phyloP scores from a whole-genome alignment of 148 eudicot species.

The Chenopodium berlandieri region DNA sequence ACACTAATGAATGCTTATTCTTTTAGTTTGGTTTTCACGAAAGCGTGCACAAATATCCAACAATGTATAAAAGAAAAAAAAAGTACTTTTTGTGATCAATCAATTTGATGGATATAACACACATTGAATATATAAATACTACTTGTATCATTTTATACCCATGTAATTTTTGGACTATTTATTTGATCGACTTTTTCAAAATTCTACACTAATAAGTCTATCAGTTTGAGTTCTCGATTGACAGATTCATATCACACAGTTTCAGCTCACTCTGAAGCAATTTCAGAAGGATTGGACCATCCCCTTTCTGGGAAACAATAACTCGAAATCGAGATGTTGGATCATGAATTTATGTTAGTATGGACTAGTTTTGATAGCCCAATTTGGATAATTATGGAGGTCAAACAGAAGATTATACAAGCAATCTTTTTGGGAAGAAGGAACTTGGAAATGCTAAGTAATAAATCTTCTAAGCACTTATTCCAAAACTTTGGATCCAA shows the following conservation, averaged over 20 bases:
- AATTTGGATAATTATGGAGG: background rate
- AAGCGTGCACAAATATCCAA: slow-evolving; percentile 12
- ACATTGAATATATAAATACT: background rate
- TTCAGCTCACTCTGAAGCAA: background rate
- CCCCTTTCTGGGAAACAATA: too few relatives aligned
- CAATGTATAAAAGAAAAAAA: background rate
- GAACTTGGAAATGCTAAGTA: background rate
- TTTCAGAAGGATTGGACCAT: background rate
- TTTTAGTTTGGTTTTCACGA: background rate
- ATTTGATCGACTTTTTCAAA: background rate
- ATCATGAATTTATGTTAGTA: too few relatives aligned
- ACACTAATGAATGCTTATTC: slow-evolving; percentile 5
- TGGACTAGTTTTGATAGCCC: too few relatives aligned
- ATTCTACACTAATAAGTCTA: background rate
- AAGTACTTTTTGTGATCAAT: slow-evolving; percentile 1
- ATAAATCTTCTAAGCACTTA: background rate
- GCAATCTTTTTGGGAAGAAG: background rate
- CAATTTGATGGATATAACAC: slow-evolving; percentile 2
- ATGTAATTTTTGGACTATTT: background rate
- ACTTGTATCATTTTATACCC: background rate
- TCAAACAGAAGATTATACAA: background rate
- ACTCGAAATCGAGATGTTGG: too few relatives aligned
- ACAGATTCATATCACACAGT: background rate
- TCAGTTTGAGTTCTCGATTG: background rate
- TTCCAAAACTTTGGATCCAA: background rate